Evolutionary conservation across 345 rosid genomes (phyloP).

Genomic region (Turritis glabra): DNA sequence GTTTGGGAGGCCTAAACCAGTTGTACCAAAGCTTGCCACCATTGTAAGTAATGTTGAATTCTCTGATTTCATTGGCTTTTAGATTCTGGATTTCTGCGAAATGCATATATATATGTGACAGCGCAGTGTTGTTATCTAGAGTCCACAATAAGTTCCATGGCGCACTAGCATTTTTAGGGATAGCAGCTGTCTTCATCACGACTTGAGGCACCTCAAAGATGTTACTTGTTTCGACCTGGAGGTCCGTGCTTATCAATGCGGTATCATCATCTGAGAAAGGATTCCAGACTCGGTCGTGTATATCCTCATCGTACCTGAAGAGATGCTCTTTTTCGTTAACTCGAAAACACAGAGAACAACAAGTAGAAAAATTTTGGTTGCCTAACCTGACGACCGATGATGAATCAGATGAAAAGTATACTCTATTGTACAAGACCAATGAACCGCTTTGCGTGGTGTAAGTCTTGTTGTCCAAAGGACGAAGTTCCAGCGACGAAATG

Average conservation of each 20-base stretch:
- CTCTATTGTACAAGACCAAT: neutral
- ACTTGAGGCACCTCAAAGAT: constrained; percentile 26
- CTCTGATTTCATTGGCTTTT: constrained; percentile 28
- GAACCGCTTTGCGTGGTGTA: constrained; percentile 31
- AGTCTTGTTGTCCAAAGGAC: constrained; percentile 32
- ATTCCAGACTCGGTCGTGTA: too few species aligned
- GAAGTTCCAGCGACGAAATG: constrained; percentile 49
- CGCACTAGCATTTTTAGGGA: constrained; percentile 26
- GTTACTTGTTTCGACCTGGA: too few species aligned
- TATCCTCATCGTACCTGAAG: too few species aligned
- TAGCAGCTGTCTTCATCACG: constrained; percentile 37
- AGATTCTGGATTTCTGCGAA: constrained; percentile 42
- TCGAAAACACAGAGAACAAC: constrained; percentile 37
- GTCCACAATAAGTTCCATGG: neutral
- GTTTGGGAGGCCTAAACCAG: constrained; percentile 22
- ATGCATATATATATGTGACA: constrained; percentile 39
- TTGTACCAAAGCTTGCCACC: constrained; percentile 21
- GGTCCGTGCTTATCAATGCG: too few species aligned
- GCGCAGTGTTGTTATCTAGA: neutral
- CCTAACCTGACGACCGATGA: too few species aligned
- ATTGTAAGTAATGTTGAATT: constrained; percentile 35
- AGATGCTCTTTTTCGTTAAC: neutral
- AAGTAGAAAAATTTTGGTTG: too few species aligned
- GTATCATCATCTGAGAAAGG: too few species aligned
- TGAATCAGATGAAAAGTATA: too few species aligned